Evolutionary conservation across 805 yeast genomes (phyloP).

Genomic region (Saturnispora besseyi): DNA sequence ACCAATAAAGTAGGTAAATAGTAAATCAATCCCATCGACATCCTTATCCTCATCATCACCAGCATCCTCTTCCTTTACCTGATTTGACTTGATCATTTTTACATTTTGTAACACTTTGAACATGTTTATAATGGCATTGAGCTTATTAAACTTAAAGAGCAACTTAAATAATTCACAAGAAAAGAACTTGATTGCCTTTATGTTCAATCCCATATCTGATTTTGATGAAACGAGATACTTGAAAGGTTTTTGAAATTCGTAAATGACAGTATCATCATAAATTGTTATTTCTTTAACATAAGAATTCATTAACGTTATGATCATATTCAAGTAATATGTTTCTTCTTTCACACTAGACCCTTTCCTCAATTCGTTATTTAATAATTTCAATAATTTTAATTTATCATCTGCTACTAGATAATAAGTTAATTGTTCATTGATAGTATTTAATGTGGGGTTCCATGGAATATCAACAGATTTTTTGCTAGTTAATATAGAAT

Average conservation of each 20-base stretch:
- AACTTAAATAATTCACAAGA: conserved; percentile 60
- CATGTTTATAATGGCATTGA: conserved; percentile 65
- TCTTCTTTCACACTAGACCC: background rate
- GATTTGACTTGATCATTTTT: background rate
- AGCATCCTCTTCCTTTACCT: background rate
- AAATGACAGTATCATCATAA: conserved; percentile 22
- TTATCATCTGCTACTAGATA: background rate
- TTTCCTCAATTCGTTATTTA: background rate
- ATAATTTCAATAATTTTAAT: background rate
- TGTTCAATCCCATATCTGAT: conserved; percentile 33
- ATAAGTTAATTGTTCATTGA: background rate
- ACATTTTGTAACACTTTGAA: conserved; percentile 32
- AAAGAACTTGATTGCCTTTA: conserved; percentile 40
- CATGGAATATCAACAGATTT: background rate
- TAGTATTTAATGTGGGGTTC: background rate
- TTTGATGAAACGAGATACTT: conserved; percentile 74
- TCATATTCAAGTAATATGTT: background rate
- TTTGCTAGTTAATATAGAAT: background rate
- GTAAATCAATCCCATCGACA: conserved; percentile 25
- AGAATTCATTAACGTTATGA: conserved; percentile 1
- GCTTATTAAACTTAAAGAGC: conserved; percentile 56
- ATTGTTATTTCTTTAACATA: background rate
- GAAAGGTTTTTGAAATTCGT: conserved; percentile 56
- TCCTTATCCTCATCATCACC: too few relatives aligned
- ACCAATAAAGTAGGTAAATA: conserved; percentile 62